Evolutionary conservation across 2,329 filamentous ascomycete species (phyloP).

Genomic region (Bipolaris victoriae): DNA sequence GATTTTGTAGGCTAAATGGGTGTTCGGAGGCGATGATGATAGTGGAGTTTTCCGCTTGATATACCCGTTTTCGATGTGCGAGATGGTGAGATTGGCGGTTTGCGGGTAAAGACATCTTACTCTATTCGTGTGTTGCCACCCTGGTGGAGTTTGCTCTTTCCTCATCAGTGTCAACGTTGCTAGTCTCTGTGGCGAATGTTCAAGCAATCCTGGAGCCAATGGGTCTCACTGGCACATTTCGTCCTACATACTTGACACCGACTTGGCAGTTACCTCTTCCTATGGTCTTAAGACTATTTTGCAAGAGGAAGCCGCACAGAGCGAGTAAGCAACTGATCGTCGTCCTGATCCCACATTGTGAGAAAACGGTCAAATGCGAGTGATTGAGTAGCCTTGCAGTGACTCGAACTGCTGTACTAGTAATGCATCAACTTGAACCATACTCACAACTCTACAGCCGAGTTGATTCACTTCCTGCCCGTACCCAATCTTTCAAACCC

Average conservation of each 20-base stretch:
- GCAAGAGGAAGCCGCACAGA: conserved; percentile 25
- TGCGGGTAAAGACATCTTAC: conserved; percentile 26
- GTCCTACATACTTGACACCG: too few relatives aligned
- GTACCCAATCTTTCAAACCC: too few relatives aligned
- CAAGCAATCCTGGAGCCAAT: conserved; percentile 48
- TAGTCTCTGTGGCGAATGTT: background rate
- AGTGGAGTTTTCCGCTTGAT: conserved; percentile 23
- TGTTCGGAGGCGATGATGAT: conserved; percentile 21
- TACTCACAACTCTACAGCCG: conserved; percentile 16
- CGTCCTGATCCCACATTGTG: conserved; percentile 18
- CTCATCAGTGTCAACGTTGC: conserved; percentile 34
- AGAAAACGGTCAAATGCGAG: conserved; percentile 9
- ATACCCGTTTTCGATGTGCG: conserved; percentile 22
- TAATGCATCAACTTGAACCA: conserved; percentile 22
- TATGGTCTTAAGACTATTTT: too few relatives aligned
- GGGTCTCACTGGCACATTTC: too few relatives aligned
- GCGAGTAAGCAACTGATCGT: conserved; percentile 27
- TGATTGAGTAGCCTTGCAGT: conserved; percentile 9
- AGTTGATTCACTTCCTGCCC: too few relatives aligned
- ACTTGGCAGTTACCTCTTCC: too few relatives aligned
- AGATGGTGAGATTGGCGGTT: conserved; percentile 28
- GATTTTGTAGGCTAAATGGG: conserved; percentile 24
- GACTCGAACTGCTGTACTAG: conserved; percentile 15
- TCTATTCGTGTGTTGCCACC: conserved; percentile 47
- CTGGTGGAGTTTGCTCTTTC: conserved; percentile 49